A percentile compares a stretch with the other conserved stretches of the same genome.
These are phyloP conservation scores for Termitomyces sp. DNA, from an alignment of 1,284 basidiomycete genomes.

Conservation along the genomic window DNA sequence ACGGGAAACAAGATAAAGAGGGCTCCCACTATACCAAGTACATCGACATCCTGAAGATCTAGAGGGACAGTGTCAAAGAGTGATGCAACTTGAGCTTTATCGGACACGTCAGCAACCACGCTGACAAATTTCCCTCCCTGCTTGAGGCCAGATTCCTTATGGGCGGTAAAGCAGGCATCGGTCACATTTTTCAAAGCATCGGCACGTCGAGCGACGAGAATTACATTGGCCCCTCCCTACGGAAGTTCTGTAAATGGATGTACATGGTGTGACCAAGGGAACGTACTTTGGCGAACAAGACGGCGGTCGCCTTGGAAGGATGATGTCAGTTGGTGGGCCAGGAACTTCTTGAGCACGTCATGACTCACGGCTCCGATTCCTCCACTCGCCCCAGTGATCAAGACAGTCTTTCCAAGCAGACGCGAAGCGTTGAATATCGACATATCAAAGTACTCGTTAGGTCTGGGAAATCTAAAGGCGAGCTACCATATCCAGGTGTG, in stretches of 20 bases:
- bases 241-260: not conserved
- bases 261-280: not conserved
- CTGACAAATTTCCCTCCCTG: slow-evolving; percentile 67
- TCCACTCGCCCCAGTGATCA: slow-evolving; percentile 82
- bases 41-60: slow-evolving; percentile 64
- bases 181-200: slow-evolving; percentile 64
- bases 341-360: not conserved
- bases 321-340: slow-evolving; percentile 11
- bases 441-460: slow-evolving; percentile 37
- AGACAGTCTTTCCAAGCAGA: slow-evolving; percentile 78
- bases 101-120: slow-evolving; percentile 71
- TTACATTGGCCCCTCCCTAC: slow-evolving; percentile 75
- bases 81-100: slow-evolving; percentile 60
- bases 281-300: slow-evolving; percentile 76
- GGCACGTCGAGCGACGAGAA: slow-evolving; percentile 65
- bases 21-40: slow-evolving; percentile 52
- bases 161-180: slow-evolving; percentile 62
- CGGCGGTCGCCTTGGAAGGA: slow-evolving; percentile 63
- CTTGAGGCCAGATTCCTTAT: slow-evolving; percentile 66
- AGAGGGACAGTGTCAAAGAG: slow-evolving; percentile 67
- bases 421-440: slow-evolving; percentile 75
- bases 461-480: not conserved
- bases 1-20: slow-evolving; percentile 3
- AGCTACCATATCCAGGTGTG: not conserved
- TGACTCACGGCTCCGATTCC: slow-evolving; percentile 72